phyloP scores from a whole-genome alignment of 257 asterid genomes.

The Gardenia jasminoides region DNA sequence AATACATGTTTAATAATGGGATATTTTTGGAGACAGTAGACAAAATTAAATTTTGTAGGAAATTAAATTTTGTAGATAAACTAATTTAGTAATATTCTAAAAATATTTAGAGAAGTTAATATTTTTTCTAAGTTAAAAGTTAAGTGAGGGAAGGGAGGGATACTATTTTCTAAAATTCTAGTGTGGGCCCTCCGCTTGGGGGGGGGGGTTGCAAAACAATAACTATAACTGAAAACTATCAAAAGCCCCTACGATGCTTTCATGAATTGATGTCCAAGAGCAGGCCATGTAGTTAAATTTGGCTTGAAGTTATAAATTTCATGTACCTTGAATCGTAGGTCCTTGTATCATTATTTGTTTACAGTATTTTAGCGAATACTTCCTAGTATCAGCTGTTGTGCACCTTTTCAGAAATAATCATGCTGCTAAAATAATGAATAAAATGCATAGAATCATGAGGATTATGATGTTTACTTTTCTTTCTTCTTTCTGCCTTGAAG shows the following conservation, averaged over 20 bases:
- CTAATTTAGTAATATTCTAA: no score
- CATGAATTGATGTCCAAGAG: not conserved
- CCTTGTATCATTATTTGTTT: not conserved
- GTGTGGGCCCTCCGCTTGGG: no score
- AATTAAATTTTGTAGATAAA: no score
- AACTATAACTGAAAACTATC: no score
- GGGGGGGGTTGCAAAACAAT: no score
- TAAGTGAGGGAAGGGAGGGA: no score
- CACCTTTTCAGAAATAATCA: not conserved
- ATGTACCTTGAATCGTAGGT: not conserved
- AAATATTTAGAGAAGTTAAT: no score
- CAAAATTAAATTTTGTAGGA: no score
- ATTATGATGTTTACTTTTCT: not conserved
- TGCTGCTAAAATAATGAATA: not conserved
- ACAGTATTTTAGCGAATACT: not conserved
- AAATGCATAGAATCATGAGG: not conserved
- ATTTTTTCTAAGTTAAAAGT: no score
- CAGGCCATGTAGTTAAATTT: not conserved
- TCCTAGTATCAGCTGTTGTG: not conserved
- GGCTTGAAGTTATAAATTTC: not conserved
- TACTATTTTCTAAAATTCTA: no score
- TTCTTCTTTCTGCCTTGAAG: not conserved
- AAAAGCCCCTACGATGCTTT: not conserved
- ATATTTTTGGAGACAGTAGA: no score
- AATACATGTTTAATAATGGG: no score